Evolutionary conservation across 2,329 filamentous ascomycete species (phyloP), one percentile per base, ranked within the genome.

Genomic region (Aspergillus persii): DNA sequence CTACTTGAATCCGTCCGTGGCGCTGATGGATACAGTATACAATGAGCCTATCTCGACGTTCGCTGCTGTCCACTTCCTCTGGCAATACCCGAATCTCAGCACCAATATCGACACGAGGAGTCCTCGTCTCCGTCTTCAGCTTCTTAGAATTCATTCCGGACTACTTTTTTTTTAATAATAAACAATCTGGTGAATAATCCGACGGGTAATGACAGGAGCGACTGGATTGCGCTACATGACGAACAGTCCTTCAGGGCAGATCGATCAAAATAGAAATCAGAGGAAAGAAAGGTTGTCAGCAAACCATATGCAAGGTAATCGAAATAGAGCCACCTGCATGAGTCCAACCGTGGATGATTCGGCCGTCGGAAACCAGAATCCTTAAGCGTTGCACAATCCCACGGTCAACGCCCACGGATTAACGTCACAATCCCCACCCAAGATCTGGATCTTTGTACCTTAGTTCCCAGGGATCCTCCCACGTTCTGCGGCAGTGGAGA

Each of bases 281-380:
- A 46, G 7, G 15, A 50, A 55, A 26, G 30, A 33, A 47, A 26
- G 50, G 4, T 1, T 15, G 8, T 53, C 15, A 27, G 26, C 53
- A 57, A 50, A 52, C 31, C 46, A 56, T 27, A 18, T 23, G 44
- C 23, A 27, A 26, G 48, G 52, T n/a, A 52, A 52, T 27, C 49
- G 4, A 12, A 39, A 39, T 39, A 12, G 12, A 39, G 15, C 9
- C 11, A 12, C 12, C 36, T 39, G 36, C 36, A 39, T 39, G 36
- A n/a, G n/a, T 23, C n/a, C 53, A 36, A 31, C 31, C 33, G 54
- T n/a, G 44, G 49, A 31, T 44, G 54, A 46, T 58, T 61, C 44
- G 54, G 46, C 33, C 29, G 26, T 67, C 67, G 67, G 67, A 68
- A 69, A 69, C 65, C 63, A 61, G 60, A 65, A 66, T 69, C 67